Conservation (phyloP, 164 flowering plant species). For the Brasenia schreberi region DNA sequence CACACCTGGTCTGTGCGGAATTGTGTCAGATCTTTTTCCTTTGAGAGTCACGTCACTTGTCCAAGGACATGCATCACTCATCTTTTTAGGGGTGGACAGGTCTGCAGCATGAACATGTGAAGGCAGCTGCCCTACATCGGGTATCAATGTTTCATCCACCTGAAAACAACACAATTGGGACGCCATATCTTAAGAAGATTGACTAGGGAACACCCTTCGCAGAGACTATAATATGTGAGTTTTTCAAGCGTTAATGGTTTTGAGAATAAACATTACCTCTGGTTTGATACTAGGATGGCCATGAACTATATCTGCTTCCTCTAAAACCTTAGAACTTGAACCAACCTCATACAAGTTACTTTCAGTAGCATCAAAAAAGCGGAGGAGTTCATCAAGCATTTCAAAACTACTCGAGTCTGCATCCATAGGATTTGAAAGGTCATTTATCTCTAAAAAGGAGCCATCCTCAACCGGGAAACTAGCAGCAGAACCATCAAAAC, state of each 20-base stretch:
- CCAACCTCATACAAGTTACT: slow-evolving; percentile 7
- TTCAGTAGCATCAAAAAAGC: slow-evolving; percentile 30
- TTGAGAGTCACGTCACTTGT: not conserved
- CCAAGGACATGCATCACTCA: slow-evolving; percentile 7
- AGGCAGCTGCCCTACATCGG: slow-evolving; percentile 4
- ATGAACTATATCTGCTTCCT: slow-evolving; percentile 6
- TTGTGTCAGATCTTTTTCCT: not conserved
- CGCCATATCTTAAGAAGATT: not conserved
- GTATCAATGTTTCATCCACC: not conserved
- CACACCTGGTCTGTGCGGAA: slow-evolving; percentile 17
- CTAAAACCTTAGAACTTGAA: slow-evolving; percentile 15
- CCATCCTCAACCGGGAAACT: slow-evolving; percentile 18
- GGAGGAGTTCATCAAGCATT: slow-evolving; percentile 33
- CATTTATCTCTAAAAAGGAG: slow-evolving; percentile 30
- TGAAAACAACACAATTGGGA: not conserved
- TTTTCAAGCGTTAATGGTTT: not conserved
- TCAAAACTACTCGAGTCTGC: slow-evolving; percentile 23
- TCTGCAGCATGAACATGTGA: slow-evolving; percentile 7
- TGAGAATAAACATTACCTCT: slow-evolving; percentile 19
- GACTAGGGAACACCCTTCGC: not conserved
- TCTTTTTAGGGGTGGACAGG: slow-evolving; percentile 31
- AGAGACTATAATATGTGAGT: not conserved
- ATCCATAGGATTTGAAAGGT: slow-evolving; percentile 22
- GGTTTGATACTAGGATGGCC: slow-evolving; percentile 4
- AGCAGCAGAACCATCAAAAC: slow-evolving; percentile 16